Percentiles rank a stretch among this genome's conserved stretches.
Conservation (phyloP, 2,329 filamentous ascomycete species). For the Sporothrix variecibatus region DNA sequence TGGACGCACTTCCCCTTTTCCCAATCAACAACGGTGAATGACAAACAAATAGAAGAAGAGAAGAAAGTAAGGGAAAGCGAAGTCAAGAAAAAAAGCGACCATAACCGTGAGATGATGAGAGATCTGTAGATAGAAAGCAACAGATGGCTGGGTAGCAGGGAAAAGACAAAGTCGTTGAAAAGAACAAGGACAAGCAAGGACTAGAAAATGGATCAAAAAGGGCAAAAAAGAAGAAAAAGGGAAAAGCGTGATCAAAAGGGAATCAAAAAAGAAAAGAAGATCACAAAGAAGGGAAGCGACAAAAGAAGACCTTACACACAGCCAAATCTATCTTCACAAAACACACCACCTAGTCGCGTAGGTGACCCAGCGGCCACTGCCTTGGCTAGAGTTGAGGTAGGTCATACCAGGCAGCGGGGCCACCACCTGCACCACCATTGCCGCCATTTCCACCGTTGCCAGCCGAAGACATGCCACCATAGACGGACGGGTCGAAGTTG, state of each 20-base stretch:
- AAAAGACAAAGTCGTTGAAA: background rate
- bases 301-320: background rate
- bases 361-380: constrained; percentile 48
- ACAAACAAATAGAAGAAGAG: background rate
- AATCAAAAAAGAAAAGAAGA: background rate
- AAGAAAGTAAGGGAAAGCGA: background rate
- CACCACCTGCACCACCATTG: constrained; percentile 14
- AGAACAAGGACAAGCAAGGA: background rate
- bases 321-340: background rate
- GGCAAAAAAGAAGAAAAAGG: background rate
- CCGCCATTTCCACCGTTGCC: background rate
- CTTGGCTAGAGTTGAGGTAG: constrained; percentile 43
- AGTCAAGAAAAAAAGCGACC: background rate
- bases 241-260: background rate
- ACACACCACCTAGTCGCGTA: constrained; percentile 42
- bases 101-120: constrained; percentile 7
- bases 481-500: constrained; percentile 38
- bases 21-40: background rate
- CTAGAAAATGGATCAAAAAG: background rate
- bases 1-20: background rate
- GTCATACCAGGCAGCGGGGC: constrained; percentile 41
- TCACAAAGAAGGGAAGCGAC: background rate
- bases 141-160: background rate
- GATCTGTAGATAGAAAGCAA: background rate
- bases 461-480: background rate